Evolutionary conservation across 768 basidiomycete species (phyloP), one percentile per base, ranked within the genome.

Genomic region (Tylopilus intermedius): DNA sequence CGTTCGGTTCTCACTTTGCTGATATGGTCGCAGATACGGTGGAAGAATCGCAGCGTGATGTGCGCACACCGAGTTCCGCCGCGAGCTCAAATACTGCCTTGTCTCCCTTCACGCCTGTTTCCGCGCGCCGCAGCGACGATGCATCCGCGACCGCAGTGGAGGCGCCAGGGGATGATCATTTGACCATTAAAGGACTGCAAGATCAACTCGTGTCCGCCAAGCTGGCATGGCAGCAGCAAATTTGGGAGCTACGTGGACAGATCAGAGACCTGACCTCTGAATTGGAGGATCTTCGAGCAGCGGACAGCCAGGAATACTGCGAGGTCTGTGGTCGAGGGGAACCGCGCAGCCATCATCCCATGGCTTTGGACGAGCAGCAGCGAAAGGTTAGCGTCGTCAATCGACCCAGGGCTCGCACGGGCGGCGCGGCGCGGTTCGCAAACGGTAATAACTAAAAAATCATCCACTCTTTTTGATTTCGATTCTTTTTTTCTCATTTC

Each of bases 231-330:
- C 84, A 88, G 61, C 78, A 74, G 52, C 83, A 86, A 53, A 77
- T 89, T 47, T 82, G 79, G 83, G 88, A 90, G 62, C 71, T 91
- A 47, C 87, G 87, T 62, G 78, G 79, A 11, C 85, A 87, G 63
- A 78, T 91, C 42, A 79, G 79, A 45, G 83, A 85, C 63, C 71
- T 92, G 52, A 83, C 86, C 57, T 74, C 78, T 18, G 86, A 90
- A 65, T 65, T 91, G 32, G 82, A 84, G 32, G 78, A 75, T 24
- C 68, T 83, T 39, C 80, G 76, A 44, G 68, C 67, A 26, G 65
- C 59, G 14, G 75, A 75, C 38, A 65, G 69, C 43, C 71, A 72
- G 45, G 64, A 61, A 22, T 79, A 78, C 51, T 91, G 88, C 65
- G 72, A 77, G 4, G 62, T 70, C 37, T 90, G 89, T 61, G 84